A percentile compares a stretch with the other conserved stretches of the same genome.
phyloP scores from a whole-genome alignment of 257 asterid species.

The Solanum chaucha region DNA sequence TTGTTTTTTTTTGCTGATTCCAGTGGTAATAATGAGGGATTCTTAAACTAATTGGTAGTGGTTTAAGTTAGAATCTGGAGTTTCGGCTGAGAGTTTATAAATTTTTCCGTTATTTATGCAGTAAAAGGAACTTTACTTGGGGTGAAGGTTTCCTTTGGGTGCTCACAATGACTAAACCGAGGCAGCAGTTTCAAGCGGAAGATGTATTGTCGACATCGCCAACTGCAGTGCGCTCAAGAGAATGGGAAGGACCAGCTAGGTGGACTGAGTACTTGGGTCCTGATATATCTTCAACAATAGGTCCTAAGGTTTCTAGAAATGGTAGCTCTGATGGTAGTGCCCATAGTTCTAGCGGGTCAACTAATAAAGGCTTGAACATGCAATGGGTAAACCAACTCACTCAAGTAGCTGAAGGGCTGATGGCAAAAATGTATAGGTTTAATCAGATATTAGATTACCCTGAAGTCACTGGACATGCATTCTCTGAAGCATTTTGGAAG shows the following conservation, averaged over 20 bases:
- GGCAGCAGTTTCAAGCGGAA: constrained; percentile 61
- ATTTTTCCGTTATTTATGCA: constrained; percentile 10
- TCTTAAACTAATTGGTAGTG: not conserved
- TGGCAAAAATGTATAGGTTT: constrained; percentile 92
- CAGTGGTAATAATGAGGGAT: not conserved
- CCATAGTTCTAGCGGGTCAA: constrained; percentile 41
- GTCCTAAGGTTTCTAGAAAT: constrained; percentile 26
- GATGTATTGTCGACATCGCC: constrained; percentile 59
- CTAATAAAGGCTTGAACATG: constrained; percentile 86
- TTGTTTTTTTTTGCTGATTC: not conserved
- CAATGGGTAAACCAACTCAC: constrained; percentile 97
- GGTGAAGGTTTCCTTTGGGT: constrained; percentile 14
- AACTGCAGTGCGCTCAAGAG: constrained; percentile 55
- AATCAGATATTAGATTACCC: constrained; percentile 96
- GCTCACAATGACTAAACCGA: constrained; percentile 53
- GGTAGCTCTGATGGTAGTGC: constrained; percentile 44
- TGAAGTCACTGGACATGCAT: constrained; percentile 64
- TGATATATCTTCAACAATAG: constrained; percentile 34
- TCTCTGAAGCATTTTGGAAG: constrained; percentile 89
- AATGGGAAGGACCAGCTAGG: constrained; percentile 82
- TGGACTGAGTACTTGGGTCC: constrained; percentile 95
- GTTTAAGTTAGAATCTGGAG: not conserved
- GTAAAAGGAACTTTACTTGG: constrained; percentile 18
- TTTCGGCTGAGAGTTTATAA: not conserved
- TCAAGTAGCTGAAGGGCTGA: constrained; percentile 89